Conservation (phyloP, 768 basidiomycete genomes). For the Roridomyces roridus region DNA sequence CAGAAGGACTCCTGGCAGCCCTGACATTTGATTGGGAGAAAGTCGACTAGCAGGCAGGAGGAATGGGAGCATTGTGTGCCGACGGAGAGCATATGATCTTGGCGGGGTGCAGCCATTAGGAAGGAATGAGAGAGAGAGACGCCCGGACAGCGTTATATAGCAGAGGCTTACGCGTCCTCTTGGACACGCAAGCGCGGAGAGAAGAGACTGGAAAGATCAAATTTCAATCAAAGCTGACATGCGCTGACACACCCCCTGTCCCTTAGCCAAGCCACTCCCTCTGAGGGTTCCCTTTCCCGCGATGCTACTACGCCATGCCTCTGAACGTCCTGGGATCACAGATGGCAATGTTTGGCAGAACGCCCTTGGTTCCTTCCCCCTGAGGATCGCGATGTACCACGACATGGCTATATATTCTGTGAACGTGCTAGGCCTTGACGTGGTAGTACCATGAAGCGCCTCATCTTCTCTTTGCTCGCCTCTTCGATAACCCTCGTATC, state of each 20-base stretch:
- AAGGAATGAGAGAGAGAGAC: slow-evolving; percentile 27
- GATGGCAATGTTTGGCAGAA: no score
- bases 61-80: slow-evolving; percentile 76
- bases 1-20: slow-evolving; percentile 78
- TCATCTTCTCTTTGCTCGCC: slow-evolving; percentile 34
- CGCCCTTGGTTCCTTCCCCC: no score
- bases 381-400: no score
- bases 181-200: slow-evolving; percentile 17
- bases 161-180: slow-evolving; percentile 16
- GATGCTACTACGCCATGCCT: no score
- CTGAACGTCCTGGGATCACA: no score
- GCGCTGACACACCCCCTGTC: no score
- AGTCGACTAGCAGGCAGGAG: slow-evolving; percentile 77
- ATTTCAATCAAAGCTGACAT: background rate
- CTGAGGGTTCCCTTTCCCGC: no score
- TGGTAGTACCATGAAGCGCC: slow-evolving; percentile 34
- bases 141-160: background rate
- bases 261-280: no score
- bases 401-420: no score
- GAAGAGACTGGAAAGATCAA: background rate
- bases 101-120: slow-evolving; percentile 38
- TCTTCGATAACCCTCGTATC: slow-evolving; percentile 33
- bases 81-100: slow-evolving; percentile 66
- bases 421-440: no score
- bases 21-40: slow-evolving; percentile 86